Evolutionary conservation across 148 eudicot species (phyloP), one percentile per base, ranked within the genome.

Genomic region (Fallopia convolvulus): DNA sequence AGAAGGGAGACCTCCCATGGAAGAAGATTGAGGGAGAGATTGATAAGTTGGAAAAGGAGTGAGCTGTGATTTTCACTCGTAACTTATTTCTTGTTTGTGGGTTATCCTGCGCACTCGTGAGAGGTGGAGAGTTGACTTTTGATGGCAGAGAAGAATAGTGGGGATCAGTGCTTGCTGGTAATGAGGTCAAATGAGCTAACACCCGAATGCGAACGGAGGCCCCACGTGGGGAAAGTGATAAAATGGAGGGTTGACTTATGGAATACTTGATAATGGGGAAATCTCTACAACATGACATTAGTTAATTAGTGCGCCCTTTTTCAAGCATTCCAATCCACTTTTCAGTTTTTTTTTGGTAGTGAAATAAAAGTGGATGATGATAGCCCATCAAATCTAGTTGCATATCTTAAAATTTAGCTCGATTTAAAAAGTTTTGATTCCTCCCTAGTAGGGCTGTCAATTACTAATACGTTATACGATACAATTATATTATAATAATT

Each of bases 1-100:
- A 65, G 93, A 80, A 52, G 99, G 99, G 50, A 94, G 89, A 76
- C 80, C 87, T 79, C 92, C 99, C 97, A 94, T 92, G 39, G 76
- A 39, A 42, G 41, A 65, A 30, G 26, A 15, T 11, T 79, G 75
- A 15, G 73, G n/a, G n/a, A n/a, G n/a, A n/a, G n/a, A n/a, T n/a
- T n/a, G n/a, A n/a, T n/a, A n/a, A n/a, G n/a, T n/a, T n/a, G n/a
- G n/a, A n/a, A n/a, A n/a, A n/a, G n/a, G n/a, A n/a, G n/a, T n/a
- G n/a, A n/a, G n/a, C 5, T 60, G 40, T 65, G 41, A 65, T 12
- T 32, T 50, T 32, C 30, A 30, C 18, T 32, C 41, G 12, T n/a
- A 12, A 56, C 26, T 8, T 32, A 13, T 8, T 30, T 2, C 10
- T 12, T 30, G 6, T 30, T 26, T 26, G 30, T 26, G 30, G 17